These are phyloP conservation scores for Kodamaea nitidulidarum DNA, from an alignment of 805 yeast genomes.

Conservation along the genomic window DNA sequence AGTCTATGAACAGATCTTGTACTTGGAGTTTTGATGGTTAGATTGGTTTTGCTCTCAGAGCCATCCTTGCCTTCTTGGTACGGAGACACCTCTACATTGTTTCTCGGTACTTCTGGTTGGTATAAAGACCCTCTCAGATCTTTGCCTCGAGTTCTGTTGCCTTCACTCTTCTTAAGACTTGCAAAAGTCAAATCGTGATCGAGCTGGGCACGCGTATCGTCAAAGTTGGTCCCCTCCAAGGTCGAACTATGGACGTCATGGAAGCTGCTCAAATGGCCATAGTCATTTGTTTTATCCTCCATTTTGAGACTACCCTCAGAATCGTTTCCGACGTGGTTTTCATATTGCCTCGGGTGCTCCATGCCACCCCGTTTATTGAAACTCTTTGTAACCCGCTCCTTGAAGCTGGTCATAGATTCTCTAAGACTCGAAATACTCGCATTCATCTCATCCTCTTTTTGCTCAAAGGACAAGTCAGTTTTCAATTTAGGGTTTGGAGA, in stretches of 20 bases:
- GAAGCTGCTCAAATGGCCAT: no score
- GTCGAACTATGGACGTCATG: conserved; percentile 12
- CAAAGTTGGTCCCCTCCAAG: conserved; percentile 12
- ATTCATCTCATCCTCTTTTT: conserved; percentile 10
- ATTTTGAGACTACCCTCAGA: no score
- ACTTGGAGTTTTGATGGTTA: conserved; percentile 4
- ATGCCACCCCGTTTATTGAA: neutral
- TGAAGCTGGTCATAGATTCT: conserved; percentile 11
- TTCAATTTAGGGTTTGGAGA: no score
- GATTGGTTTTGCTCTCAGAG: no score
- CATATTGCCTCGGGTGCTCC: no score
- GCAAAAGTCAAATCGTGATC: conserved; percentile 20
- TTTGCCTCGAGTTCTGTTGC: conserved; percentile 4
- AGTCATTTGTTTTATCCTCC: neutral
- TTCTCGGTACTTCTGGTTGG: no score
- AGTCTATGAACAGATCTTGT: conserved; percentile 1
- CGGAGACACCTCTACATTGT: no score
- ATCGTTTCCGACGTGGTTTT: no score
- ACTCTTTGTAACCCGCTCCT: neutral
- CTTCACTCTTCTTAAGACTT: neutral
- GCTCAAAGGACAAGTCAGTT: neutral
- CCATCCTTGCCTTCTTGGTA: no score
- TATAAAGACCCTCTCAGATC: no score
- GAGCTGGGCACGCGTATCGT: conserved; percentile 23
- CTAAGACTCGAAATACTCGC: conserved; percentile 14